phyloP scores from a whole-genome alignment of 805 yeast genomes.

The Zygotorulaspora chibaensis region DNA sequence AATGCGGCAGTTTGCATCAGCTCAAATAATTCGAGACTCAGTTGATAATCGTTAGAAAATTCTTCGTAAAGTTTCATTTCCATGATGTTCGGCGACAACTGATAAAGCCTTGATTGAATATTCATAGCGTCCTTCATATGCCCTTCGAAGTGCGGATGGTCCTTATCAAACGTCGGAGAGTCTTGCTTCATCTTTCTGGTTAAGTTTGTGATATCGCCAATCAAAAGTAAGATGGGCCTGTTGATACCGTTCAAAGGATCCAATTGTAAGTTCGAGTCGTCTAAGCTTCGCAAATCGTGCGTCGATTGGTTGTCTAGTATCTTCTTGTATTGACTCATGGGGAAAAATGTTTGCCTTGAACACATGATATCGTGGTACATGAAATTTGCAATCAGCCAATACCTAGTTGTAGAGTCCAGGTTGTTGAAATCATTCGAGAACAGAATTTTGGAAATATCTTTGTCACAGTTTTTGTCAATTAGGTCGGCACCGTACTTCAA shows the following conservation, averaged over 20 bases:
- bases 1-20: slow-evolving; percentile 65
- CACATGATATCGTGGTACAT: slow-evolving; percentile 78
- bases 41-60: slow-evolving; percentile 48
- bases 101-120: slow-evolving; percentile 14
- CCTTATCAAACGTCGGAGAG: slow-evolving; percentile 19
- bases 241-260: slow-evolving; percentile 74
- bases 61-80: slow-evolving; percentile 26
- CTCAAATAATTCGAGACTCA: slow-evolving; percentile 68
- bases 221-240: slow-evolving; percentile 57
- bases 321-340: slow-evolving; percentile 53
- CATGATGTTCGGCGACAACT: slow-evolving; percentile 12
- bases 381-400: slow-evolving; percentile 72
- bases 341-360: slow-evolving; percentile 62
- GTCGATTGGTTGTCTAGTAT: slow-evolving; percentile 36
- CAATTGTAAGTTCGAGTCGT: slow-evolving; percentile 39
- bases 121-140: slow-evolving; percentile 18
- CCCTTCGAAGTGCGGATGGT: slow-evolving; percentile 15
- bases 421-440: slow-evolving; percentile 47
- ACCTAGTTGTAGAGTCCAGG: slow-evolving; percentile 34
- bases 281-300: not conserved
- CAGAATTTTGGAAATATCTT: slow-evolving; percentile 37
- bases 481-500: slow-evolving; percentile 63
- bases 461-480: slow-evolving; percentile 59
- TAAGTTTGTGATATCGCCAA: slow-evolving; percentile 65
- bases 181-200: slow-evolving; percentile 48